Evolutionary conservation across 2,329 filamentous ascomycete species (phyloP).

Genomic region (Cladosporium sp.): DNA sequence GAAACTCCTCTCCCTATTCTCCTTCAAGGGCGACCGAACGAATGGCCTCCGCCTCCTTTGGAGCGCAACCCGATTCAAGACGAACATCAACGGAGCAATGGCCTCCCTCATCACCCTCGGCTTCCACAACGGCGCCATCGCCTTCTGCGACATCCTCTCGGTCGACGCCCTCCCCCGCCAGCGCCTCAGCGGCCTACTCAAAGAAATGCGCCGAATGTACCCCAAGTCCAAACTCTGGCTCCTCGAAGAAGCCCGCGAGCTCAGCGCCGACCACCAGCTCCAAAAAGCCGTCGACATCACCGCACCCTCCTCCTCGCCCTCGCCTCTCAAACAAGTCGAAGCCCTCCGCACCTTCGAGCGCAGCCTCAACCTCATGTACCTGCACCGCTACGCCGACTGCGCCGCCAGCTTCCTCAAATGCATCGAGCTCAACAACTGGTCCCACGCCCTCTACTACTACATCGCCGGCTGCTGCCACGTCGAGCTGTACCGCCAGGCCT

Average conservation of each 20-base stretch:
- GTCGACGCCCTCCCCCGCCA: slow-evolving; percentile 60
- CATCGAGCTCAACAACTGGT: slow-evolving; percentile 83
- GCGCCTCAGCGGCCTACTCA: slow-evolving; percentile 61
- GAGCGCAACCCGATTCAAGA: slow-evolving; percentile 70
- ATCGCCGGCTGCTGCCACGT: slow-evolving; percentile 73
- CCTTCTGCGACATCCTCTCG: slow-evolving; percentile 81
- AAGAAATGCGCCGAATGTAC: slow-evolving; percentile 68
- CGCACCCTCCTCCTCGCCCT: slow-evolving; percentile 31
- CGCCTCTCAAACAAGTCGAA: slow-evolving; percentile 80
- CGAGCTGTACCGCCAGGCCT: slow-evolving; percentile 67
- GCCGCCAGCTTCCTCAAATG: slow-evolving; percentile 65
- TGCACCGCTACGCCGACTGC: slow-evolving; percentile 69
- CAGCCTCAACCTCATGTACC: slow-evolving; percentile 69
- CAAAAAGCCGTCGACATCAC: slow-evolving; percentile 59
- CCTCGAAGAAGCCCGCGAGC: slow-evolving; percentile 77
- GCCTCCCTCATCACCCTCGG: slow-evolving; percentile 72
- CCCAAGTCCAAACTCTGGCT: slow-evolving; percentile 80
- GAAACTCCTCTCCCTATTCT: slow-evolving; percentile 79
- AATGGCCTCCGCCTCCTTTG: slow-evolving; percentile 80
- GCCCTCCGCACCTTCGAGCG: slow-evolving; percentile 82
- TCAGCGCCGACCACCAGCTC: slow-evolving; percentile 60
- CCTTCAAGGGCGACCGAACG: slow-evolving; percentile 82
- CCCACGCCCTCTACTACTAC: slow-evolving; percentile 82
- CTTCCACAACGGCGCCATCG: slow-evolving; percentile 83
- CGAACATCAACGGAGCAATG: slow-evolving; percentile 89